phyloP scores from a whole-genome alignment of 1,284 basidiomycete genomes.

The Ustilago esculenta region DNA sequence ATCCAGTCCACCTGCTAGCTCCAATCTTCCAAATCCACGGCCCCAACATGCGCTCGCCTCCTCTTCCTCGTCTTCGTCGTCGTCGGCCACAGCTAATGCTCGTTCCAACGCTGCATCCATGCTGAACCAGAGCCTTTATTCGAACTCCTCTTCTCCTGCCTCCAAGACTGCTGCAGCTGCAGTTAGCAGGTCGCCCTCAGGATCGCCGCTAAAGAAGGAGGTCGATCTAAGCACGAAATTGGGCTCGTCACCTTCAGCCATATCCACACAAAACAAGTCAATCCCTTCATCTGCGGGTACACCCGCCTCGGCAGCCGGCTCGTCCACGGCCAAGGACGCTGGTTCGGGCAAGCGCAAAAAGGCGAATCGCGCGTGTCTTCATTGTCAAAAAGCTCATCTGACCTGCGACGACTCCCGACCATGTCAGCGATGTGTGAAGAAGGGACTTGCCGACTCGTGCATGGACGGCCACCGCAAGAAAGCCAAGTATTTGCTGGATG shows the following conservation, averaged over 20 bases:
- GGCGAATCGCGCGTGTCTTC: slow-evolving; percentile 88
- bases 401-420: slow-evolving; percentile 97
- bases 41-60: not conserved
- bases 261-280: slow-evolving; percentile 10
- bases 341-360: slow-evolving; percentile 73
- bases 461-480: slow-evolving; percentile 96
- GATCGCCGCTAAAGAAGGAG: slow-evolving; percentile 39
- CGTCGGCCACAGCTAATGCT: too few species aligned
- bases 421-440: slow-evolving; percentile 92
- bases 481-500: slow-evolving; percentile 80
- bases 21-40: slow-evolving; percentile 1
- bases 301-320: slow-evolving; percentile 4
- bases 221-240: slow-evolving; percentile 20
- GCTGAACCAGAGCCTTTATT: slow-evolving; percentile 43
- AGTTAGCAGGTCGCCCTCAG: slow-evolving; percentile 7
- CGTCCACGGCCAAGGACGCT: slow-evolving; percentile 8
- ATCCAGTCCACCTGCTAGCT: slow-evolving; percentile 27
- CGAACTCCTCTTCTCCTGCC: slow-evolving; percentile 19
- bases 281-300: slow-evolving; percentile 11
- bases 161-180: slow-evolving; percentile 7
- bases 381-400: slow-evolving; percentile 92
- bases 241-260: not conserved
- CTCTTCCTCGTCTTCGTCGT: slow-evolving; percentile 15
- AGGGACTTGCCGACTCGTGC: slow-evolving; percentile 86
- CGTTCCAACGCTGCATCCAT: slow-evolving; percentile 19